Evolutionary conservation across 164 flowering plant genomes (phyloP).

Genomic region (Umbilicus rupestris): DNA sequence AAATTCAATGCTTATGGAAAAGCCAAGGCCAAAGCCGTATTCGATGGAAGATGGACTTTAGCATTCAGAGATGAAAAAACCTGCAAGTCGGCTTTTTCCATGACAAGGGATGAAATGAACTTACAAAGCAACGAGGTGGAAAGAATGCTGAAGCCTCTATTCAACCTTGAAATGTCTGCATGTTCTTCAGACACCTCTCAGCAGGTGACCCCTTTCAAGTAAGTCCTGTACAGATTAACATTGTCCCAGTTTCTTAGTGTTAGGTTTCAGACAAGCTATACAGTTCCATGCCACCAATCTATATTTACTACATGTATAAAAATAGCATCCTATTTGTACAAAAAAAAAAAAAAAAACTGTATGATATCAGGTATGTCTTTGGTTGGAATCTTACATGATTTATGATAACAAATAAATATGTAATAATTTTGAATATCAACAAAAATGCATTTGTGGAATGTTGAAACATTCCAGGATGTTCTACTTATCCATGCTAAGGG

Average conservation of each 20-base stretch:
- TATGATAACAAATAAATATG: too few species aligned
- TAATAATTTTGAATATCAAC: too few species aligned
- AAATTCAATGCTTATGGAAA: conserved; percentile 28
- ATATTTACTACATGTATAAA: not conserved
- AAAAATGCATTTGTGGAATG: too few species aligned
- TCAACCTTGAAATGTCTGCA: conserved; percentile 31
- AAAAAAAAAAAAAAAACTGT: not conserved
- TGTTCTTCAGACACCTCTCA: conserved; percentile 12
- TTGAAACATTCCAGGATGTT: too few species aligned
- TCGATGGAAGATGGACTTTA: conserved; percentile 96
- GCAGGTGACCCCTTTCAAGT: not conserved
- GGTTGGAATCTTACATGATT: too few species aligned
- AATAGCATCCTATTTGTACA: not conserved
- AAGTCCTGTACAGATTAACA: not conserved
- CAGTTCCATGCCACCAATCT: not conserved
- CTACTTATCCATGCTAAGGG: too few species aligned
- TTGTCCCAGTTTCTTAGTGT: not conserved
- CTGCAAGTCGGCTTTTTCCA: conserved; percentile 63
- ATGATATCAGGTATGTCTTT: too few species aligned
- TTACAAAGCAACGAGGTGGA: conserved; percentile 54
- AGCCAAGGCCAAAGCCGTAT: conserved; percentile 43
- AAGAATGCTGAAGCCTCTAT: conserved; percentile 57
- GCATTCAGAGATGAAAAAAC: conserved; percentile 78
- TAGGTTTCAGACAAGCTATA: not conserved
- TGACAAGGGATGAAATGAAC: conserved; percentile 58